phyloP scores from a whole-genome alignment of 2,329 filamentous ascomycete genomes.

The Tolypocladium guangdongense region DNA sequence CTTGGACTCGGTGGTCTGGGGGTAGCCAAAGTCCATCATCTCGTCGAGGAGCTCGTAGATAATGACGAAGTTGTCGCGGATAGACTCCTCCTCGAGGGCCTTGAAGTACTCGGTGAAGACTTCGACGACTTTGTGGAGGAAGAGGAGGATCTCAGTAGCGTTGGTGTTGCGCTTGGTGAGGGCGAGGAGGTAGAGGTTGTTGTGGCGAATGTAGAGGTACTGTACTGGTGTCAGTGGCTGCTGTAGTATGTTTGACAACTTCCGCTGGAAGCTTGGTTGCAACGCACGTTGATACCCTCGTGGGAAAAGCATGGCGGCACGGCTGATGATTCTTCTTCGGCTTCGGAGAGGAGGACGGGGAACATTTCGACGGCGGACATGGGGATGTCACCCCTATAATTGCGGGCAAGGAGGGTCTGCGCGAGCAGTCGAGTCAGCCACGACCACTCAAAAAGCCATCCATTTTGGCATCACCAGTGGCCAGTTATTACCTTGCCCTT shows the following conservation, averaged over 20 bases:
- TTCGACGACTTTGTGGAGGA: slow-evolving; percentile 95
- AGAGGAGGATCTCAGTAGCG: slow-evolving; percentile 94
- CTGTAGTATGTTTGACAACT: not conserved
- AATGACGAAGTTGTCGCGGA: slow-evolving; percentile 97
- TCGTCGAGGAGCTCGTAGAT: slow-evolving; percentile 98
- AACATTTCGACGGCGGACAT: slow-evolving; percentile 99
- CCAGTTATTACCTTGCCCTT: slow-evolving; percentile 79
- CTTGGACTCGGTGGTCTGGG: slow-evolving; percentile 96
- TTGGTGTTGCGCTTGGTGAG: slow-evolving; percentile 98
- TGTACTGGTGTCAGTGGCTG: slow-evolving; percentile 23
- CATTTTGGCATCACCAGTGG: not conserved
- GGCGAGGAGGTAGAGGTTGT: slow-evolving; percentile 96
- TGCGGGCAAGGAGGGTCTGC: slow-evolving; percentile 93
- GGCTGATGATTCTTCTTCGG: slow-evolving; percentile 96
- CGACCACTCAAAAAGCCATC: not conserved
- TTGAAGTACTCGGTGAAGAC: slow-evolving; percentile 99
- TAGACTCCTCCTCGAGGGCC: slow-evolving; percentile 95
- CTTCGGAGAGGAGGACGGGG: slow-evolving; percentile 87
- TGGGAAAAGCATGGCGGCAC: slow-evolving; percentile 97
- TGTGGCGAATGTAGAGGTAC: slow-evolving; percentile 99
- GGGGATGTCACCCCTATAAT: slow-evolving; percentile 96
- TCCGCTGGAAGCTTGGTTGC: not conserved
- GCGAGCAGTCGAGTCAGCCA: slow-evolving; percentile 11
- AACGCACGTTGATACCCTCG: slow-evolving; percentile 89
- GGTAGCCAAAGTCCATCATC: slow-evolving; percentile 99